Percentiles rank a stretch among this genome's conserved stretches.
phyloP scores from a whole-genome alignment of 202 grass and related monocot species.

The Dendrocalamus latiflorus region DNA sequence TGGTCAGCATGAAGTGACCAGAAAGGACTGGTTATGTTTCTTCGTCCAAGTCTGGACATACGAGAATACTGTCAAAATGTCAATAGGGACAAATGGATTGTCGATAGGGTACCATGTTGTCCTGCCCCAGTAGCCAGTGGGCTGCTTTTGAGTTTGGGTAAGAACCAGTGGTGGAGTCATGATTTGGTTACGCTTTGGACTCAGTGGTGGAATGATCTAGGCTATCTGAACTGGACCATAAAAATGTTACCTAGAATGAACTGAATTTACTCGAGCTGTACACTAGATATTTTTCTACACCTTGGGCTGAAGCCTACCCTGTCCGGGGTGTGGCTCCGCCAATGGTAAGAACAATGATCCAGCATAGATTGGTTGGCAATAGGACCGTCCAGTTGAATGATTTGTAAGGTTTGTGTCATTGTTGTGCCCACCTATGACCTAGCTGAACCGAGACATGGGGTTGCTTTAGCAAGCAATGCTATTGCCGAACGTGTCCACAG shows the following conservation, averaged over 20 bases:
- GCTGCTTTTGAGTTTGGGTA: not conserved
- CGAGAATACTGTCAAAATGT: not conserved
- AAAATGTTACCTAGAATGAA: too few relatives aligned
- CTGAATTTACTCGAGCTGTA: too few relatives aligned
- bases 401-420: not conserved
- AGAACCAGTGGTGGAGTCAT: too few relatives aligned
- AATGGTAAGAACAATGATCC: not conserved
- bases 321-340: too few relatives aligned
- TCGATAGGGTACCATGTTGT: not conserved
- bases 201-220: too few relatives aligned
- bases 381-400: not conserved
- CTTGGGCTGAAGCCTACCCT: too few relatives aligned
- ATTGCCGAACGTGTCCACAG: too few relatives aligned
- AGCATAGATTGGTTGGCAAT: not conserved
- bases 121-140: not conserved
- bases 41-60: not conserved
- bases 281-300: too few relatives aligned
- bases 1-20: not conserved
- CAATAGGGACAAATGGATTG: not conserved
- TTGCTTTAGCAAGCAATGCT: too few relatives aligned
- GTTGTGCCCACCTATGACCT: too few relatives aligned
- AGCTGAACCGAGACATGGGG: not conserved
- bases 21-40: not conserved
- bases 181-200: too few relatives aligned
- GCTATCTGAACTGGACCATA: too few relatives aligned